Percentiles rank a stretch among this genome's conserved stretches.
Conservation (phyloP, 305 asterid genomes). For the Solanum hybrid region DNA sequence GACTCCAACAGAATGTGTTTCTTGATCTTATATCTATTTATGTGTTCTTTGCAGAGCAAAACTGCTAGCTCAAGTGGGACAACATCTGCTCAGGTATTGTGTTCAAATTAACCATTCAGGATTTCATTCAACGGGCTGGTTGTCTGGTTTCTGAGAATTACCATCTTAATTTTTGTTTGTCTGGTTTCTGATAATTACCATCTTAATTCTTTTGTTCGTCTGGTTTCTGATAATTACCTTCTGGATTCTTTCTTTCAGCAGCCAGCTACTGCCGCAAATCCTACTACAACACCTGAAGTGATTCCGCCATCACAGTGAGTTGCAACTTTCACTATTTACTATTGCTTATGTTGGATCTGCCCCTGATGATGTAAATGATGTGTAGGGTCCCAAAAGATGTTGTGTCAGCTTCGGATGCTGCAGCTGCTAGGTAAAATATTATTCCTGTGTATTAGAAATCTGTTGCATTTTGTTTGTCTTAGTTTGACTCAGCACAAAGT, state of each 20-base stretch:
- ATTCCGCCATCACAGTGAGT: conserved; percentile 46
- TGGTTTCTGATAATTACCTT: background rate
- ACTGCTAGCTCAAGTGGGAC: conserved; percentile 44
- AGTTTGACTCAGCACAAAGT: background rate
- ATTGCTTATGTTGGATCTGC: background rate
- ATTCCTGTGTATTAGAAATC: conserved; percentile 6
- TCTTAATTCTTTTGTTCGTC: background rate
- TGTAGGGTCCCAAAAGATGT: conserved; percentile 38
- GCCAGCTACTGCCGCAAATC: conserved; percentile 40
- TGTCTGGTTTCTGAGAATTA: background rate
- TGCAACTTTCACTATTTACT: background rate
- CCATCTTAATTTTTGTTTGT: background rate
- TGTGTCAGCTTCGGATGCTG: conserved; percentile 39
- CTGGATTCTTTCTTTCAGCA: conserved; percentile 19
- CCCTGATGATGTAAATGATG: conserved; percentile 10
- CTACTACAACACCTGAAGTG: conserved; percentile 44
- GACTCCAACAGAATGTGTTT: background rate
- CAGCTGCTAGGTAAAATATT: conserved; percentile 24
- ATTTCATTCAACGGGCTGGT: background rate
- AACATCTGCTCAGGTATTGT: conserved; percentile 51
- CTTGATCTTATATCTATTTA: conserved; percentile 1
- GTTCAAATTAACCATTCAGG: background rate
- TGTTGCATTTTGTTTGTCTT: background rate
- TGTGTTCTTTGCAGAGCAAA: conserved; percentile 45
- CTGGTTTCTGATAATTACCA: background rate